A percentile compares a stretch with the other conserved stretches of the same genome.
phyloP scores from a whole-genome alignment of 2,329 filamentous ascomycete species.

The Arthroderma uncinatum region DNA sequence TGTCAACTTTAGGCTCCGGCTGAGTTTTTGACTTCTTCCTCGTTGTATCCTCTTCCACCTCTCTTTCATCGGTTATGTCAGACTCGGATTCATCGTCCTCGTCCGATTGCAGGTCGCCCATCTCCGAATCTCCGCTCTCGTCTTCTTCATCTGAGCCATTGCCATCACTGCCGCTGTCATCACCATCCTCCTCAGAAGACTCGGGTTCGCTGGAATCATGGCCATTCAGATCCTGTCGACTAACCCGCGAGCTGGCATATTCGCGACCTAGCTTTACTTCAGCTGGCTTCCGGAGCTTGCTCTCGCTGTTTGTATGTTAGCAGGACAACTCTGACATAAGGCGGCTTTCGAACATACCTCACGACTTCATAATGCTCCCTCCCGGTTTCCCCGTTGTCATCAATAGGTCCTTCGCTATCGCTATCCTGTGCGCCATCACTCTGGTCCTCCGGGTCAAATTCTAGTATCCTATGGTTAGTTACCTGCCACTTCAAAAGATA shows the following conservation, averaged over 20 bases:
- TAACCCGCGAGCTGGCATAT: conserved; percentile 68
- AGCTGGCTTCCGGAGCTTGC: conserved; percentile 66
- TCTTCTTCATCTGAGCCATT: conserved; percentile 27
- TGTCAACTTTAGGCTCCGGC: conserved; percentile 18
- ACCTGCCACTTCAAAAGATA: conserved; percentile 8
- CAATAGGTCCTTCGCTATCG: conserved; percentile 43
- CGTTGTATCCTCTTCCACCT: conserved; percentile 17
- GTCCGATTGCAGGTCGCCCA: conserved; percentile 19
- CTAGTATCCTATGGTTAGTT: conserved; percentile 35
- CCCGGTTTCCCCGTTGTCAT: conserved; percentile 43
- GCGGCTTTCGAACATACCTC: conserved; percentile 39
- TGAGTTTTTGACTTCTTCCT: conserved; percentile 20
- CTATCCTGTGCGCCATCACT: conserved; percentile 46
- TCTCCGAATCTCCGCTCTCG: conserved; percentile 24
- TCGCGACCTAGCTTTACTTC: conserved; percentile 59
- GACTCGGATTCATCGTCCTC: conserved; percentile 20
- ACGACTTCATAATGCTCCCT: conserved; percentile 81
- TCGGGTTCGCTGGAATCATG: conserved; percentile 23
- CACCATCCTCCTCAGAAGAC: conserved; percentile 36
- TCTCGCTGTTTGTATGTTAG: conserved; percentile 47
- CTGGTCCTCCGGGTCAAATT: conserved; percentile 67
- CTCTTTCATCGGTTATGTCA: conserved; percentile 18
- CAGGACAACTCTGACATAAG: conserved; percentile 6
- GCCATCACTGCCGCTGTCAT: conserved; percentile 23
- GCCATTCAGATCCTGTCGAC: conserved; percentile 54